These are phyloP conservation scores for Vicia faba DNA, from an alignment of 306 rosid species.

Conservation along the genomic window DNA sequence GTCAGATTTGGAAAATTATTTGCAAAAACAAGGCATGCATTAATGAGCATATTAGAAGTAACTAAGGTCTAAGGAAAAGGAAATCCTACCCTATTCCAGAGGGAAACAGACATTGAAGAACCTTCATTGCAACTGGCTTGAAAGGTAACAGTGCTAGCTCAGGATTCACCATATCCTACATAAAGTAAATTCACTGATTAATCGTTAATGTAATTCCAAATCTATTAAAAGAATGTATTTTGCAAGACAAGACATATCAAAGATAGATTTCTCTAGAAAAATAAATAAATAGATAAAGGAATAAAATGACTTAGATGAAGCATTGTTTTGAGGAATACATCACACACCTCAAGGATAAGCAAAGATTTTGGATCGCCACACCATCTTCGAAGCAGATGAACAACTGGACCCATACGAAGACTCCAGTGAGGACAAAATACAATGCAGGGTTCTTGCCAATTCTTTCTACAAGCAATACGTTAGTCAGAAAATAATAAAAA, in stretches of 20 bases:
- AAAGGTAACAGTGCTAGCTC: constrained; percentile 78
- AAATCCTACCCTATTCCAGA: constrained; percentile 70
- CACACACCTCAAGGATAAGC: constrained; percentile 82
- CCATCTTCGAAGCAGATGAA: constrained; percentile 83
- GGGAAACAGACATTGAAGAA: constrained; percentile 75
- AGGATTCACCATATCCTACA: constrained; percentile 65
- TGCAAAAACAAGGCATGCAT: not conserved
- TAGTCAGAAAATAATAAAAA: constrained; percentile 28
- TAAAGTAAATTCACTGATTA: constrained; percentile 27
- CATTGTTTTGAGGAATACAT: constrained; percentile 10
- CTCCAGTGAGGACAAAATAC: constrained; percentile 87
- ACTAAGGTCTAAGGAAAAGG: constrained; percentile 1
- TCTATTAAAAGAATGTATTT: constrained; percentile 20
- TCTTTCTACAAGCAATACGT: constrained; percentile 50
- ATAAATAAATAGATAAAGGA: not conserved
- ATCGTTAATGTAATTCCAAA: constrained; percentile 15
- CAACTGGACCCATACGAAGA: constrained; percentile 84
- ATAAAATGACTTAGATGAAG: constrained; percentile 9
- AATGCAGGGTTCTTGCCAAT: constrained; percentile 88
- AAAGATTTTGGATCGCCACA: constrained; percentile 70
- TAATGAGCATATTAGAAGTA: constrained; percentile 4
- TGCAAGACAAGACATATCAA: constrained; percentile 3
- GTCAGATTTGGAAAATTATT: constrained; percentile 1
- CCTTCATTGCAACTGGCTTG: constrained; percentile 77
- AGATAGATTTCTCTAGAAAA: not conserved